phyloP scores from a whole-genome alignment of 2,329 filamentous ascomycete species.

The Hypoxylon sp. region DNA sequence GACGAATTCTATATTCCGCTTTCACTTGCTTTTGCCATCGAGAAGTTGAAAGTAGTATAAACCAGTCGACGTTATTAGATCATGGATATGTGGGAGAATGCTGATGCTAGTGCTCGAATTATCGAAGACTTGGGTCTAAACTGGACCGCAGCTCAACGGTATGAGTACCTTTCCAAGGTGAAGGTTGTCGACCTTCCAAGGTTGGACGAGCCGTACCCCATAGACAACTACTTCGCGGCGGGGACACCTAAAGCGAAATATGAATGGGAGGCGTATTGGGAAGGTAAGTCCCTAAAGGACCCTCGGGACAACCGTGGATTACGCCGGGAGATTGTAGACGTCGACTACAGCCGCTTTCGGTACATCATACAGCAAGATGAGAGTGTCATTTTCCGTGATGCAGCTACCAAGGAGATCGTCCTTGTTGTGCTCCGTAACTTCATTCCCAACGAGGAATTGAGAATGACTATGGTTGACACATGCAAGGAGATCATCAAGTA shows the following conservation, averaged over 20 bases:
- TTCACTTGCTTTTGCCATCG: neutral
- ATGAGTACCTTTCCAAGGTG: conserved; percentile 23
- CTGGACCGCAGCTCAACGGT: conserved; percentile 27
- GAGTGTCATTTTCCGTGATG: conserved; percentile 48
- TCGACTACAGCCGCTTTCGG: conserved; percentile 31
- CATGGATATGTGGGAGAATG: neutral
- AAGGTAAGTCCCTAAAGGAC: conserved; percentile 11
- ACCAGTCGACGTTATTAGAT: neutral
- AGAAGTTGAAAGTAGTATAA: neutral
- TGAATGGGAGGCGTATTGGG: conserved; percentile 37
- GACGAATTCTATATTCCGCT: neutral
- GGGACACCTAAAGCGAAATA: conserved; percentile 11
- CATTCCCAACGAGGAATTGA: conserved; percentile 38
- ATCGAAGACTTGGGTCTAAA: conserved; percentile 31
- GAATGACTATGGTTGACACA: conserved; percentile 29
- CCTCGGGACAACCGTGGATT: neutral
- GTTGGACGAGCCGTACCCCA: neutral
- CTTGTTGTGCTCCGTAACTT: conserved; percentile 46
- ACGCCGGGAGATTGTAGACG: conserved; percentile 23
- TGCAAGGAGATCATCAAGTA: conserved; percentile 39
- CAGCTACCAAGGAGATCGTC: conserved; percentile 42
- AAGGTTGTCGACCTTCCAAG: conserved; percentile 8
- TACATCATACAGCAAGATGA: conserved; percentile 44
- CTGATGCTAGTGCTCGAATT: neutral
- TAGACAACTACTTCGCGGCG: neutral